Base-by-base conservation (phyloP, 1,284 basidiomycete genomes). In the Cystobasidium pallidum region DNA sequence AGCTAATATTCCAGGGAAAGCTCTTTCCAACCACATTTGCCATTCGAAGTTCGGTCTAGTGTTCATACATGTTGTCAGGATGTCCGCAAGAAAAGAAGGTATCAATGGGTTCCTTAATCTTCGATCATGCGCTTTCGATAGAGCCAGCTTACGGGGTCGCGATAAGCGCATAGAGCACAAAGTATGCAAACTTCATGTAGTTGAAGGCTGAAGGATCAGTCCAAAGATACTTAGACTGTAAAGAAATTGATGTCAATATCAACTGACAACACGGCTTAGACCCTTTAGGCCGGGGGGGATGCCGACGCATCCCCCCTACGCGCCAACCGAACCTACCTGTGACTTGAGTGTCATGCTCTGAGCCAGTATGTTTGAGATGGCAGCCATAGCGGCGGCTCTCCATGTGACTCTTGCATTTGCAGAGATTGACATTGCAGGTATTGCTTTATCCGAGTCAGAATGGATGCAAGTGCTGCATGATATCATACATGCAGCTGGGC, bases 141-240 rank as follows among this genome's bases (percentile, higher is more conserved):
- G 11, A 54, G 15, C 11, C 24, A 30, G 52, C 88, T 91, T 91
- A 93, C 77, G 87, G 84, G 73, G 88, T 70, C 15, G 43, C 57
- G 32, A 70, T 43, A 43, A 55, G 43, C 11, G 67, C 67, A 51
- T 59, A 70, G 45, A 70, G 45, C 7, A 70, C 58, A 28, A 70
- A 70, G 17, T 70, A 45, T 57, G 24, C 24, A 36, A 43, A 34
- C 21, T 45, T 45, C 39, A 47, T 58, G 41, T 43, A 55, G 32
- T 57, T 57, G 36, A 58, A 58, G 2, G 66, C 39, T 8, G 32
- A 34, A 51, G 49, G 41, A 26, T 58, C 54, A 57, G 28, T 57
- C 54, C 54, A 57, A 3, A 57, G 54, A 28, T 57, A 34, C 54
- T 57, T 57, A 7, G 54, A 57, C 54, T 57, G n/a, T 10, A 39